Evolutionary conservation across 306 rosid species (phyloP), one percentile per base, ranked within the genome.

Genomic region (Castanea crenata): DNA sequence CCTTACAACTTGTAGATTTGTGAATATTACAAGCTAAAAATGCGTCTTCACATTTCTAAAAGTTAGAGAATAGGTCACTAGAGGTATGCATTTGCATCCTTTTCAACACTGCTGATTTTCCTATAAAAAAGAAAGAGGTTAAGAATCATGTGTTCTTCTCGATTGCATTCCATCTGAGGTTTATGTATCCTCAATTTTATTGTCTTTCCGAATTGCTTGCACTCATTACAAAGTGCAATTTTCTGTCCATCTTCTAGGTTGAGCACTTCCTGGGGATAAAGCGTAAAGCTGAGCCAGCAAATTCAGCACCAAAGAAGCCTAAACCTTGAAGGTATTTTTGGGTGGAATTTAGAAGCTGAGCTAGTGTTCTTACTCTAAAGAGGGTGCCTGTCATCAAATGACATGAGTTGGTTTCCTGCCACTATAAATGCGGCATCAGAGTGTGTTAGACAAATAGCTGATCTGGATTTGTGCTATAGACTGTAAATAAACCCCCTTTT

Each of bases 231-330:
- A 35, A 16, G 23, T 67, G 52, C 0, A 67, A 49, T 67, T 15
- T 64, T 54, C 16, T 41, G 9, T 80, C 55, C 11, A 49, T 51
- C 72, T 81, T 76, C 78, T 89, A 92, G 99, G 99, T 92, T 20
- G 98, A 95, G 81, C 95, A 92, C 54, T 94, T 85, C 78, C 85
- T 94, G 82, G 99, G 99, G 74, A 92, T 94, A 46, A 94, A 91
- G 90, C 91, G 95, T 81, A 91, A 92, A 86, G 90, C 89, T 3
- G 97, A 92, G 72, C 52, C 91, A 35, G 54, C 85, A 61, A 85
- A 72, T 82, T 80, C 85, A 2, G 92, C 82, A 19, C 64, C 87
- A 1, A 91, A 92, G 83, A 94, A 85, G 87, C 78, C 91, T 3
- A 94, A 91, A 84, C 29, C 90, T 77, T 92, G 89, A 91, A 27